Evolutionary conservation across 2,329 filamentous ascomycete species (phyloP), one percentile per base, ranked within the genome.

Genomic region (Corinectria fuckeliana): DNA sequence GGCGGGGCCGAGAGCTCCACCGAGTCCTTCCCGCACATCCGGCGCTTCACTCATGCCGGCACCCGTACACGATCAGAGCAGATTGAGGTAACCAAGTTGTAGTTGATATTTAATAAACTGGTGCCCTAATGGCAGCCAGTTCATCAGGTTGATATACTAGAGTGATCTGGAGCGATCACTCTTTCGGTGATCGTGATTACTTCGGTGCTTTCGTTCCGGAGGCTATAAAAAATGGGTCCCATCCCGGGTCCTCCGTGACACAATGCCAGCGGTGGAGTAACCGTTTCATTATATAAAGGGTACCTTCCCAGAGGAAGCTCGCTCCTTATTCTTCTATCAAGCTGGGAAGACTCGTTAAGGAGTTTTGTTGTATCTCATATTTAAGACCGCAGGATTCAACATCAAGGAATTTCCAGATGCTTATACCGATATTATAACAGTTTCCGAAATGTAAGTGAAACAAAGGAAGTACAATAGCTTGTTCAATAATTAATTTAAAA

Each of bases 401-500:
- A 20, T 8, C 36, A 20, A 39, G 36, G 36, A 39, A 39, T 39
- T 39, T 20, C 36, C 36, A 39, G 9, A 20, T 39, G 34, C 34
- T n/a, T 38, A 8, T 38, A 38, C 34, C 16, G 18, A 39, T 39
- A 39, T 39, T 13, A 21, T 39, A 39, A 20, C 36, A 20, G 4
- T 39, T 39, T 39, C 36, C 16, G 9, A 16, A 20, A 39, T 20
- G 36, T 39, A 39, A 39, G 36, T 39, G 9, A 39, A 39, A 11
- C 16, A 39, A 13, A 39, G 20, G 13, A 25, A 49, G 47, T 21
- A 10, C 18, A 36, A 49, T 16, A 28, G 30, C 18, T n/a, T 21
- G 32, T 36, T 49, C 32, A 21, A 49, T 49, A n/a, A 36, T 49
- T 39, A 32, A 49, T 49, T 49, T 32, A 16, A 49, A 10, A 49